Percentiles rank a stretch among this genome's conserved stretches.
These are phyloP conservation scores for Suaeda aralocaspica DNA, from an alignment of 148 eudicot species.

Conservation along the genomic window DNA sequence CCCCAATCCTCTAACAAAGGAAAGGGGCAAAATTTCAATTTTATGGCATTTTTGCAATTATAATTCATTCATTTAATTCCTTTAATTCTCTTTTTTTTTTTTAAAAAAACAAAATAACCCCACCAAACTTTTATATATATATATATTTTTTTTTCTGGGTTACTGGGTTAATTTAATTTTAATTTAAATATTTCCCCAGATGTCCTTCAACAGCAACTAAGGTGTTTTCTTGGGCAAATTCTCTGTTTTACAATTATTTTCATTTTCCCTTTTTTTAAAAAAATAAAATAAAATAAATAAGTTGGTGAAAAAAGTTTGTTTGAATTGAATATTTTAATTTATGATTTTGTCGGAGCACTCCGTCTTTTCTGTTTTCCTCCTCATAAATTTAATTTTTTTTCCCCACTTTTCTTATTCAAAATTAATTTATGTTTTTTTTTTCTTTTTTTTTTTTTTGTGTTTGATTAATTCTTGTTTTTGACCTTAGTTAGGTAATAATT, in stretches of 20 bases:
- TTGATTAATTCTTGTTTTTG: neutral
- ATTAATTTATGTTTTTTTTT: too few species aligned
- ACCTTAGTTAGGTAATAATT: neutral
- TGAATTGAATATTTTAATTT: constrained; percentile 5
- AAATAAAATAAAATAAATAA: neutral
- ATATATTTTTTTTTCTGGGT: neutral
- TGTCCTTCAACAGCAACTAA: neutral
- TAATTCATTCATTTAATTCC: neutral
- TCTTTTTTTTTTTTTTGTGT: neutral
- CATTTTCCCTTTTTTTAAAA: neutral
- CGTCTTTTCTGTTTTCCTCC: constrained; percentile 1
- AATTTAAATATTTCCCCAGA: constrained; percentile 6
- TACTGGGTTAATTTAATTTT: neutral
- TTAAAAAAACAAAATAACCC: neutral
- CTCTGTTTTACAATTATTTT: neutral
- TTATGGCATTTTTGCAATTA: too few species aligned
- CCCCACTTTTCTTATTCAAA: neutral
- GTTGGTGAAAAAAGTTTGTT: constrained; percentile 1
- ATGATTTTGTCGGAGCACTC: constrained; percentile 23
- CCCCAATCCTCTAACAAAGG: constrained; percentile 11
- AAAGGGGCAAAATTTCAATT: constrained; percentile 17
- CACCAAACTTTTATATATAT: neutral
- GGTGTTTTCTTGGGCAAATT: constrained; percentile 10
- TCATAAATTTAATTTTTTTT: neutral
- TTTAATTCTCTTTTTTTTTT: neutral